Conservation (phyloP, 331 rosid genomes). For the Malus hybrid region DNA sequence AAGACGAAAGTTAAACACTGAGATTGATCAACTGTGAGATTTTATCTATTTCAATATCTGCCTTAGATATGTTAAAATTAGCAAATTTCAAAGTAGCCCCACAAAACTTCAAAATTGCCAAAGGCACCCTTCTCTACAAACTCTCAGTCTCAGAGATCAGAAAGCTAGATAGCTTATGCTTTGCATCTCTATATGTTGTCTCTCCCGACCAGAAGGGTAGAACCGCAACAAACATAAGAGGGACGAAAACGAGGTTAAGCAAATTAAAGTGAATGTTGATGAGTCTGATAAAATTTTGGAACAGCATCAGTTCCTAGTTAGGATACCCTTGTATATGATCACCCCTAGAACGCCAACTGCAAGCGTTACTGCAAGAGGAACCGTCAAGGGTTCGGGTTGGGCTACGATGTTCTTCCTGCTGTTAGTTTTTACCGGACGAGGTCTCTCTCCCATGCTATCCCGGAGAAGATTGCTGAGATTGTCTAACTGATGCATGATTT, state of each 20-base stretch:
- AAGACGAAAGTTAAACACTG: background rate
- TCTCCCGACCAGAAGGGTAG: conserved; percentile 32
- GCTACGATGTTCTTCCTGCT: conserved; percentile 31
- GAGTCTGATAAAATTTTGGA: background rate
- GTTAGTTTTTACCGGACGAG: conserved; percentile 41
- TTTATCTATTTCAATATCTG: background rate
- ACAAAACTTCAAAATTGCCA: conserved; percentile 29
- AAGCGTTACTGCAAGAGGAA: conserved; percentile 34
- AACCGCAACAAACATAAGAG: background rate
- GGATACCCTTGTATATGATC: conserved; percentile 49
- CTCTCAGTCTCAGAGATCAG: conserved; percentile 6
- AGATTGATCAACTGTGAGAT: background rate
- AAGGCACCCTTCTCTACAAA: conserved; percentile 18
- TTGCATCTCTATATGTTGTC: conserved; percentile 16
- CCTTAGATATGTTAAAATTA: background rate
- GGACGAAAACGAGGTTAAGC: background rate
- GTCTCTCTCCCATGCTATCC: conserved; percentile 38
- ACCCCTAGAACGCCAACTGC: conserved; percentile 68
- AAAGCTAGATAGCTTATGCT: conserved; percentile 7
- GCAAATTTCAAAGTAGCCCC: conserved; percentile 3
- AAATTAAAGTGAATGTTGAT: background rate
- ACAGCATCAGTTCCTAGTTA: conserved; percentile 32
- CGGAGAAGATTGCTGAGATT: conserved; percentile 61
- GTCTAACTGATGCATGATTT: conserved; percentile 76
- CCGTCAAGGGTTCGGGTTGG: conserved; percentile 24